Percentiles rank a stretch among this genome's conserved stretches.
phyloP scores from a whole-genome alignment of 1,284 basidiomycete genomes.

The Quambalaria eucalypti region DNA sequence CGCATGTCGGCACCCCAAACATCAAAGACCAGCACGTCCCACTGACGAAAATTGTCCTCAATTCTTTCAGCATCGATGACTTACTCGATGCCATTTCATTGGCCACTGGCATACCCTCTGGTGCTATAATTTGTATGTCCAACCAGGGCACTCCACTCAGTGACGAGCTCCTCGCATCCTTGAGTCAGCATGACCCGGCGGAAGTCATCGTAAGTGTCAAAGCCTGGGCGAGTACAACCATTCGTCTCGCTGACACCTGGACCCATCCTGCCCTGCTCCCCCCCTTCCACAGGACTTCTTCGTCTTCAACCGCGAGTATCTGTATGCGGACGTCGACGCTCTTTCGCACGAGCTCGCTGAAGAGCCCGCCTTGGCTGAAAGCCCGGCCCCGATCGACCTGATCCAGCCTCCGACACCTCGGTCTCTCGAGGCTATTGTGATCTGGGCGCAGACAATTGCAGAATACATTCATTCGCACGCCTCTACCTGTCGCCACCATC shows the following conservation, averaged over 20 bases:
- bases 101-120: slow-evolving; percentile 37
- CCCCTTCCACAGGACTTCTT: slow-evolving; percentile 22
- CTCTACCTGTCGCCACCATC: slow-evolving; percentile 8
- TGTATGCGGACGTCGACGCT: slow-evolving; percentile 31
- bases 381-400: slow-evolving; percentile 12
- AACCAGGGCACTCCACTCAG: slow-evolving; percentile 36
- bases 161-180: slow-evolving; percentile 18
- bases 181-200: slow-evolving; percentile 3
- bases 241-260: not conserved
- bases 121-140: slow-evolving; percentile 44
- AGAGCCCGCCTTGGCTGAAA: slow-evolving; percentile 13
- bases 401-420: slow-evolving; percentile 27
- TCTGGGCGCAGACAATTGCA: slow-evolving; percentile 22
- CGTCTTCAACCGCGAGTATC: slow-evolving; percentile 42
- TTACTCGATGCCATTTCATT: slow-evolving; percentile 41
- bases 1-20: too few relatives aligned
- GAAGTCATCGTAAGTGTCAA: slow-evolving; percentile 13
- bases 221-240: not conserved
- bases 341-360: slow-evolving; percentile 30
- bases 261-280: not conserved
- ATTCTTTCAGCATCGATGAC: slow-evolving; percentile 22
- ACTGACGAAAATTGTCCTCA: too few relatives aligned
- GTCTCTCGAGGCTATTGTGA: slow-evolving; percentile 22
- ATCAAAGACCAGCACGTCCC: too few relatives aligned
- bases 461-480: slow-evolving; percentile 7